phyloP scores from a whole-genome alignment of 768 basidiomycete species.

The Lactifluus piperatus region DNA sequence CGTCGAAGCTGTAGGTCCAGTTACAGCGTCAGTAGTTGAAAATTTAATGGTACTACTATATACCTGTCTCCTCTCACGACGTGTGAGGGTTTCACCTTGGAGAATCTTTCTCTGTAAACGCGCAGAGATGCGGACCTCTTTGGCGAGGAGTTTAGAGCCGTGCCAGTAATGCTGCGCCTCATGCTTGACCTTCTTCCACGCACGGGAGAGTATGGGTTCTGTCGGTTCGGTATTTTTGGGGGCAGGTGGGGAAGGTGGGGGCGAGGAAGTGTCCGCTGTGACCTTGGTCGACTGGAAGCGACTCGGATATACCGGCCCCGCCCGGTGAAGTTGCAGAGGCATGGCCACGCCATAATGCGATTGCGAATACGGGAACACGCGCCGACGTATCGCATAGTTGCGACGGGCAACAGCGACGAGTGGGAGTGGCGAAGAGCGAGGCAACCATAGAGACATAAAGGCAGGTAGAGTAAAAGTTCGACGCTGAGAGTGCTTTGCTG shows the following conservation, averaged over 20 bases:
- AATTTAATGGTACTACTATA: constrained; percentile 11
- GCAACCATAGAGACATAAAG: constrained; percentile 71
- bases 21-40: neutral
- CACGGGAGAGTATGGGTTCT: constrained; percentile 45
- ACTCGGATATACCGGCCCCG: neutral
- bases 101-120: constrained; percentile 88
- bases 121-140: constrained; percentile 85
- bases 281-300: constrained; percentile 24
- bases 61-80: constrained; percentile 90
- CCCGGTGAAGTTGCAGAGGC: constrained; percentile 13
- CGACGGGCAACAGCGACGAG: constrained; percentile 30
- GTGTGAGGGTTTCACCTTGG: constrained; percentile 83
- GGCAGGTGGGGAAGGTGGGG: constrained; percentile 17
- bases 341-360: constrained; percentile 15
- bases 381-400: constrained; percentile 17
- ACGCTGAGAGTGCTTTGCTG: neutral
- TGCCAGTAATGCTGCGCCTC: constrained; percentile 97
- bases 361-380: constrained; percentile 9
- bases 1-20: constrained; percentile 60
- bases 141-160: constrained; percentile 86
- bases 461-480: neutral
- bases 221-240: constrained; percentile 32
- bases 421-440: constrained; percentile 41
- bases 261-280: constrained; percentile 38
- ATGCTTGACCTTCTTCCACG: constrained; percentile 92